Evolutionary conservation across 2,329 filamentous ascomycete species (phyloP), one percentile per base, ranked within the genome.

Genomic region (Talaromyces piceae): DNA sequence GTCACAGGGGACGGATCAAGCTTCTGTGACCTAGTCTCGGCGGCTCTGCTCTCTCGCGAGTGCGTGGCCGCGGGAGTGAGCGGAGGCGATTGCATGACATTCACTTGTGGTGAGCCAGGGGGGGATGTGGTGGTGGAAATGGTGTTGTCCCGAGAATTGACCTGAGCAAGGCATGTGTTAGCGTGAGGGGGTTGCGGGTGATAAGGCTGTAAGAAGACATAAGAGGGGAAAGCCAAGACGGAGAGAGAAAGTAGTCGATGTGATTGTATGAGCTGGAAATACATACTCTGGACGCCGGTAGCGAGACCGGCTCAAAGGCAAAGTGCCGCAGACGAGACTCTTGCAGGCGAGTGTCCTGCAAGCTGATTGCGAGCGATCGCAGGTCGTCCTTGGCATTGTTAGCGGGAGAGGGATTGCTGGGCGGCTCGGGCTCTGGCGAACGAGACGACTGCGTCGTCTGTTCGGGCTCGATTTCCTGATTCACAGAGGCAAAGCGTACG

Each of bases 301-400:
- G 77, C 30, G 93, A 97, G 57, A 95, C 84, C 28, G 91, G 86
- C 66, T 96, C 91, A 63, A 91, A 97, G 41, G 86, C 84, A 70
- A 89, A 95, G 65, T 90, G 88, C 65, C 86, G 87, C 76, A 95
- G 82, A 57, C 91, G 82, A 52, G 83, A 80, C 61, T 91, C 86
- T 72, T 96, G 91, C 55, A 95, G 77, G 60, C 85, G 82, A 44
- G 83, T 79, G 56, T 82, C 82, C 57, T 89, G 86, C 23, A 95
- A 74, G 22, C 82, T 84, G 59, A 83, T 81, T 47, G 87, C 84
- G 55, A 95, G 73, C 54, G 82, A 83, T 58, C 80, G 81, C 51
- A 94, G 75, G 63, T 91, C 80, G 51, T 88, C 83, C 58, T 73
- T 67, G 41, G 69, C 69, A 28, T 28, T 20, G 47, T 64, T 63